Conservation (phyloP, 2,329 filamentous ascomycete species). For the Reticulascus tulasneorum region DNA sequence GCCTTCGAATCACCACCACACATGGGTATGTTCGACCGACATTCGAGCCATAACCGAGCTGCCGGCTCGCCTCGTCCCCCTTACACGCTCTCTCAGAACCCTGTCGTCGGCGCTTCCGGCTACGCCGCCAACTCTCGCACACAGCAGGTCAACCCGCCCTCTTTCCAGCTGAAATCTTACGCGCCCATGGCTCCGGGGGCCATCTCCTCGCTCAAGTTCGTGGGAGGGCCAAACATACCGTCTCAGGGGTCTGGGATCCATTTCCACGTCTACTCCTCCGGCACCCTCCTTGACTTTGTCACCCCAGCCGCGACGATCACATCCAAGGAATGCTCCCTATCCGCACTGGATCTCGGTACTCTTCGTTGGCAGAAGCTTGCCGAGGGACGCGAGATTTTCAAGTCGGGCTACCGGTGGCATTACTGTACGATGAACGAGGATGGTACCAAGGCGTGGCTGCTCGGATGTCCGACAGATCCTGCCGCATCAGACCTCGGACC, state of each 20-base stretch:
- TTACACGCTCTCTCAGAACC: conserved; percentile 45
- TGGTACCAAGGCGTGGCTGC: conserved; percentile 91
- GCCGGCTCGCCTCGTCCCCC: conserved; percentile 48
- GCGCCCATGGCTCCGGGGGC: conserved; percentile 82
- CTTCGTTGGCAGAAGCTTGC: conserved; percentile 93
- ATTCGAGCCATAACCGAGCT: conserved; percentile 34
- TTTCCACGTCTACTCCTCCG: conserved; percentile 92
- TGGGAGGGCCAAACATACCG: conserved; percentile 80
- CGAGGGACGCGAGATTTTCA: conserved; percentile 91
- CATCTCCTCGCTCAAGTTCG: conserved; percentile 86
- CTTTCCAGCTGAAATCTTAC: conserved; percentile 66
- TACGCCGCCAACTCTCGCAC: conserved; percentile 67
- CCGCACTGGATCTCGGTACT: conserved; percentile 79
- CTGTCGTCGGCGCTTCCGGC: conserved; percentile 55
- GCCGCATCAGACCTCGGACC: conserved; percentile 61
- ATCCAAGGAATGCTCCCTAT: conserved; percentile 83
- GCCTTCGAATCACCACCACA: conserved; percentile 72
- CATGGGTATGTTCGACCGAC: conserved; percentile 48
- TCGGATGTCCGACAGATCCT: conserved; percentile 82
- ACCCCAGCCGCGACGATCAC: conserved; percentile 87
- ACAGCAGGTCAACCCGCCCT: conserved; percentile 62
- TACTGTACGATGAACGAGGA: conserved; percentile 96
- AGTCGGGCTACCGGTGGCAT: conserved; percentile 90
- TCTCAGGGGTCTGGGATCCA: conserved; percentile 88
- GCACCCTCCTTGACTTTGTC: conserved; percentile 88